Evolutionary conservation across 2,329 filamentous ascomycete species (phyloP).

Genomic region (Metarhizium album): DNA sequence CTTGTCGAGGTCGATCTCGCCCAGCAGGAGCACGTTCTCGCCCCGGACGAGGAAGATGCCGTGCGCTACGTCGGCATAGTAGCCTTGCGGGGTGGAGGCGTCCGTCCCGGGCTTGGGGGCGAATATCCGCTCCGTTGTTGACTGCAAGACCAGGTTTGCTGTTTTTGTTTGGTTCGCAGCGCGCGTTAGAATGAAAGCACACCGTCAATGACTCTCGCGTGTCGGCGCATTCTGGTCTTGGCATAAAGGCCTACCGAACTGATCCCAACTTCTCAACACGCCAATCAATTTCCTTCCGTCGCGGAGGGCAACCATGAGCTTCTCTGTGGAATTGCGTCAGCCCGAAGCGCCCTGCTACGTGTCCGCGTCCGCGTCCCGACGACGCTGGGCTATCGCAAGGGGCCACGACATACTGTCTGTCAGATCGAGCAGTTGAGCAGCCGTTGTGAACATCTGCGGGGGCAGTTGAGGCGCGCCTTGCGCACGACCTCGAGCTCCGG

Average conservation of each 20-base stretch:
- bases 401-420: conserved; percentile 76
- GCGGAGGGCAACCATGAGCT: conserved; percentile 81
- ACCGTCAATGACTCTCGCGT: background rate
- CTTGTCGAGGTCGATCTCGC: conserved; percentile 93
- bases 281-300: conserved; percentile 92
- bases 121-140: conserved; percentile 83
- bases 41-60: conserved; percentile 88
- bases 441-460: conserved; percentile 97
- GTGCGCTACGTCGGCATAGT: conserved; percentile 77
- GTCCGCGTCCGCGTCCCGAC: background rate
- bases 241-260: conserved; percentile 59
- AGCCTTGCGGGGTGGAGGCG: conserved; percentile 24
- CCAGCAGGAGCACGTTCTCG: conserved; percentile 92
- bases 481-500: conserved; percentile 15
- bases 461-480: conserved; percentile 55
- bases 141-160: conserved; percentile 94
- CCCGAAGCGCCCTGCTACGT: background rate
- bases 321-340: conserved; percentile 51
- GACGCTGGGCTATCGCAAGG: no score
- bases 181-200: background rate
- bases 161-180: conserved; percentile 24
- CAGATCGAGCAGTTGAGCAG: conserved; percentile 86
- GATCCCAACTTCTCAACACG: conserved; percentile 90
- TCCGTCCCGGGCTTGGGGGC: conserved; percentile 36
- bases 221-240: background rate